Conservation (phyloP, 2,329 filamentous ascomycete genomes). For the Aspergillus sp. region DNA sequence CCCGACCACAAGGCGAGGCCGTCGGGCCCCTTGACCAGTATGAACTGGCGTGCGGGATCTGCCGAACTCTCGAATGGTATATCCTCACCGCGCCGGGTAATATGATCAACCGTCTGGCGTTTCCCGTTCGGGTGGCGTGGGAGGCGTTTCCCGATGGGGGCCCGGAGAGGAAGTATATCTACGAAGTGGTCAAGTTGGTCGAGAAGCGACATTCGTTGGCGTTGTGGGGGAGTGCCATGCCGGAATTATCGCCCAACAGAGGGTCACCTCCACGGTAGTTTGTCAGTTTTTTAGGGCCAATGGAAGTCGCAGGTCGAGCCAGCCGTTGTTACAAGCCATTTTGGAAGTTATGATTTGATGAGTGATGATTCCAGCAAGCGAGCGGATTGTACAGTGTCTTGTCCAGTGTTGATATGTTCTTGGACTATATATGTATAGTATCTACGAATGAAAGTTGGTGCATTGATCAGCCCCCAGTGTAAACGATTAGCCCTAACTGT, state of each 20-base stretch:
- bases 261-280: constrained; percentile 13
- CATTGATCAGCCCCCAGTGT: too few relatives aligned
- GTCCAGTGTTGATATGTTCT: neutral
- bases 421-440: neutral
- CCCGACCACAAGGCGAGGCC: constrained; percentile 20
- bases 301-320: too few relatives aligned
- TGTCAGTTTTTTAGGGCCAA: neutral
- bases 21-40: constrained; percentile 26
- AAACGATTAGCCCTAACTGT: too few relatives aligned
- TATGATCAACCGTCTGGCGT: constrained; percentile 34
- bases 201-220: constrained; percentile 27
- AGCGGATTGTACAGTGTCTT: neutral
- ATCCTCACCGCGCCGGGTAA: constrained; percentile 28
- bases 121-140: constrained; percentile 31
- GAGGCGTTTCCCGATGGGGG: constrained; percentile 27
- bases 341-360: neutral
- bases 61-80: constrained; percentile 29
- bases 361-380: neutral
- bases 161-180: constrained; percentile 25
- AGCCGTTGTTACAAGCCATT: too few relatives aligned
- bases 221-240: constrained; percentile 30
- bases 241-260: constrained; percentile 23
- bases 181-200: constrained; percentile 26
- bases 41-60: constrained; percentile 27
- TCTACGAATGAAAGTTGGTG: neutral